phyloP scores from a whole-genome alignment of 176 grass and related monocot species.

The Tuctoria greenei region DNA sequence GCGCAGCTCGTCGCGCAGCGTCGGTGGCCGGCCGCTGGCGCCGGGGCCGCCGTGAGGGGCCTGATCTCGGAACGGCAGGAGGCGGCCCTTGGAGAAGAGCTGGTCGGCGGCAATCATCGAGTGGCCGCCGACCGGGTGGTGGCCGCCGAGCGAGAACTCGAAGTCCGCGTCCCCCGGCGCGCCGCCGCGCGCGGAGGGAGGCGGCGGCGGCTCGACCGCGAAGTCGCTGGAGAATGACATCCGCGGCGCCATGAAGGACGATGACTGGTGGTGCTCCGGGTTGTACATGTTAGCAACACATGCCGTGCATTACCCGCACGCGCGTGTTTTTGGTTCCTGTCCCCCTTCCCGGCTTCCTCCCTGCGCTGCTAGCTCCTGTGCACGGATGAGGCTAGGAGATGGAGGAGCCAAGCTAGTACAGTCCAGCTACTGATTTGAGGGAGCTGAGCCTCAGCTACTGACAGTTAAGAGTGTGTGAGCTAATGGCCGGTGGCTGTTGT shows the following conservation, averaged over 20 bases:
- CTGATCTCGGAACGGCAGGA: constrained; percentile 77
- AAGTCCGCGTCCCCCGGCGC: constrained; percentile 69
- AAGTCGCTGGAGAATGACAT: constrained; percentile 99
- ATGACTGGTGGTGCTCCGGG: constrained; percentile 68
- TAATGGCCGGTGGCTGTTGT: constrained; percentile 37
- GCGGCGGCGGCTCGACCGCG: constrained; percentile 71
- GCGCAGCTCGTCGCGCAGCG: constrained; percentile 79
- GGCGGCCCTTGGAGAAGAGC: constrained; percentile 87
- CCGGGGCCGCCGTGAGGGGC: constrained; percentile 18
- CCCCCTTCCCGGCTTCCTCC: too few species aligned
- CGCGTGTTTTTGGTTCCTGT: not conserved
- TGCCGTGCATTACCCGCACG: constrained; percentile 63
- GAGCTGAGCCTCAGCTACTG: not conserved
- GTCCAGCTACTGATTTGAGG: not conserved
- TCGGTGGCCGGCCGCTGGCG: constrained; percentile 32
- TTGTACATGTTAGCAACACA: constrained; percentile 92
- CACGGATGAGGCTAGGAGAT: not conserved
- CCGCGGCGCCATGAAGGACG: constrained; percentile 64
- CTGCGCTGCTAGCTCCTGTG: too few species aligned
- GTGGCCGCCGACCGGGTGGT: constrained; percentile 51
- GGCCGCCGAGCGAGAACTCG: constrained; percentile 91
- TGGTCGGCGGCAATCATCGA: constrained; percentile 95
- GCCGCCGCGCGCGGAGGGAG: not conserved
- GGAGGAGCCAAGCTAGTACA: not conserved
- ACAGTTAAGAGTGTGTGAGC: not conserved